Evolutionary conservation across 306 rosid genomes (phyloP).

Genomic region (Ziziphus jujuba): DNA sequence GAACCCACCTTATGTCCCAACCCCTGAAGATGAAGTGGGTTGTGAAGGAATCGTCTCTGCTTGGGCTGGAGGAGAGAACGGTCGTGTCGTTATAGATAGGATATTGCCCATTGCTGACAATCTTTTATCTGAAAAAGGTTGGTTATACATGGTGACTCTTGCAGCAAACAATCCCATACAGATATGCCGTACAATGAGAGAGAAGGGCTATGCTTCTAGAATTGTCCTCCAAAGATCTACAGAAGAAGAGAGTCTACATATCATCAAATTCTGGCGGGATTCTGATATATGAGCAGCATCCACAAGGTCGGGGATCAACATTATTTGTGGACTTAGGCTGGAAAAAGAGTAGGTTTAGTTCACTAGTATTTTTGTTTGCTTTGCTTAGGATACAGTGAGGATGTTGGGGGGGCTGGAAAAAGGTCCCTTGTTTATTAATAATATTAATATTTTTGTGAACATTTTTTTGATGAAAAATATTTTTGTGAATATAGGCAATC

Average conservation of each 20-base stretch:
- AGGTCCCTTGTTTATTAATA: too few species aligned
- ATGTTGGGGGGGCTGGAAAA: too few species aligned
- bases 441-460: too few species aligned
- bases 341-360: too few species aligned
- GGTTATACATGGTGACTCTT: conserved; percentile 89
- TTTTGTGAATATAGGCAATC: too few species aligned
- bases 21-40: conserved; percentile 93
- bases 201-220: conserved; percentile 77
- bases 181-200: conserved; percentile 74
- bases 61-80: conserved; percentile 98
- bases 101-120: conserved; percentile 69
- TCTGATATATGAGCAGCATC: conserved; percentile 31
- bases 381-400: too few species aligned
- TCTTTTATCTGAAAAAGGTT: conserved; percentile 82
- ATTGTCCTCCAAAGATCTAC: conserved; percentile 85
- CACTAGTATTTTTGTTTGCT: too few species aligned
- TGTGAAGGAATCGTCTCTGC: conserved; percentile 72
- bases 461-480: too few species aligned
- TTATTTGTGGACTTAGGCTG: conserved; percentile 3
- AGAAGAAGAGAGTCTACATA: conserved; percentile 88
- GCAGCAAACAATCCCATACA: conserved; percentile 72
- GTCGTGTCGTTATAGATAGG: conserved; percentile 75
- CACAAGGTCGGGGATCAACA: conserved; percentile 34
- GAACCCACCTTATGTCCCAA: conserved; percentile 96
- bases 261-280: conserved; percentile 90